phyloP scores from a whole-genome alignment of 2,329 filamentous ascomycete species.

The Fusarium temperatum region DNA sequence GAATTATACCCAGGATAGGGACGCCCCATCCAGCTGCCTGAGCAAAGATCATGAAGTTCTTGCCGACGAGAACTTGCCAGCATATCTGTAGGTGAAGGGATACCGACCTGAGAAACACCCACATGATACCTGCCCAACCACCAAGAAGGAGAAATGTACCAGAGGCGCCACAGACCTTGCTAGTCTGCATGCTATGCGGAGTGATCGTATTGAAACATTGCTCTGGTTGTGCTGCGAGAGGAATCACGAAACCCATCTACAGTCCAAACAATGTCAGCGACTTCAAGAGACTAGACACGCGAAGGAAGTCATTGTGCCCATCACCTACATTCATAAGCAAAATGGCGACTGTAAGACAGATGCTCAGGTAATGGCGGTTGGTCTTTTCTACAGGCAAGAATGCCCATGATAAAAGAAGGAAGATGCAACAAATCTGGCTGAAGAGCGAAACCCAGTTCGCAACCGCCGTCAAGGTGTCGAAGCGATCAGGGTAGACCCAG shows the following conservation, averaged over 20 bases:
- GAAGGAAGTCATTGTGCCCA: background rate
- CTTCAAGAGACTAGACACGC: background rate
- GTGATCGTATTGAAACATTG: slow-evolving; percentile 93
- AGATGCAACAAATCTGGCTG: slow-evolving; percentile 75
- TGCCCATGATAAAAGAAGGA: slow-evolving; percentile 82
- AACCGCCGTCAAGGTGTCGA: slow-evolving; percentile 66
- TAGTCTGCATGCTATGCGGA: slow-evolving; percentile 89
- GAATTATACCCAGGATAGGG: slow-evolving; percentile 76
- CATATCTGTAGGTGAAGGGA: slow-evolving; percentile 97
- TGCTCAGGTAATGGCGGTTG: slow-evolving; percentile 89
- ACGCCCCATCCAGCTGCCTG: slow-evolving; percentile 86
- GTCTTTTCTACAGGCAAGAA: slow-evolving; percentile 88
- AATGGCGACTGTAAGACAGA: slow-evolving; percentile 81
- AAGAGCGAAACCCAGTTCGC: slow-evolving; percentile 87
- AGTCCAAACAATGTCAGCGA: slow-evolving; percentile 29
- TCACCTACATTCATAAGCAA: slow-evolving; percentile 80
- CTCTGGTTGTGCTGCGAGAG: slow-evolving; percentile 78
- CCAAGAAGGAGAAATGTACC: slow-evolving; percentile 87
- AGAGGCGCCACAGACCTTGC: slow-evolving; percentile 84
- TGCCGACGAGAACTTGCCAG: slow-evolving; percentile 92
- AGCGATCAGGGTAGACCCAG: slow-evolving; percentile 73
- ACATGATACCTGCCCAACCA: slow-evolving; percentile 84
- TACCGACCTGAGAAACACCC: slow-evolving; percentile 89
- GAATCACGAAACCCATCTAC: slow-evolving; percentile 89
- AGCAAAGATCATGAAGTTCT: slow-evolving; percentile 87